Evolutionary conservation across 768 basidiomycete genomes (phyloP).

Genomic region (Collybia mongolica): DNA sequence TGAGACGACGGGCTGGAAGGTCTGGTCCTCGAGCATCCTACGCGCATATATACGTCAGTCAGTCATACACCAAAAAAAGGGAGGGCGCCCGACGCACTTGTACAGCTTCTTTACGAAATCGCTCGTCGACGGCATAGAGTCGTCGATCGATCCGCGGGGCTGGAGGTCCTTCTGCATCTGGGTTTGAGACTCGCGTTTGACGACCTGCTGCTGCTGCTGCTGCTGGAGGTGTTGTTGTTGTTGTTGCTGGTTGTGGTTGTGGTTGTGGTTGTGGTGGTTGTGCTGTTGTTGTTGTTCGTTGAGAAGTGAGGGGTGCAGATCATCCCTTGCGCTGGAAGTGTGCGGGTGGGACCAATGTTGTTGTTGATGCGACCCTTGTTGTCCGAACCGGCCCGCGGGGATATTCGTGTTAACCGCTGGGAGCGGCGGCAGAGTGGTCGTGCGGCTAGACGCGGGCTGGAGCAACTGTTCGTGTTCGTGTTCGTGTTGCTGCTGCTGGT

Average conservation of each 20-base stretch:
- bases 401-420: slow-evolving; percentile 13
- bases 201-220: slow-evolving; percentile 19
- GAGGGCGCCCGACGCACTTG: slow-evolving; percentile 52
- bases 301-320: slow-evolving; percentile 27
- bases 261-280: slow-evolving; percentile 2
- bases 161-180: slow-evolving; percentile 8
- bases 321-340: slow-evolving; percentile 34
- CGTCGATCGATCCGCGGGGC: slow-evolving; percentile 40
- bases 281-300: slow-evolving; percentile 21
- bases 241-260: slow-evolving; percentile 19
- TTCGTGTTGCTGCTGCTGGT: too few species aligned
- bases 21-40: slow-evolving; percentile 87
- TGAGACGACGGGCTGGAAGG: slow-evolving; percentile 70
- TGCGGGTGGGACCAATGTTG: slow-evolving; percentile 13
- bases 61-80: neutral
- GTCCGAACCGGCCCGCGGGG: slow-evolving; percentile 21
- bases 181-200: slow-evolving; percentile 22
- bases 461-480: too few species aligned
- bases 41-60: neutral
- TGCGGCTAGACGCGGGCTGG: neutral
- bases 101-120: slow-evolving; percentile 95
- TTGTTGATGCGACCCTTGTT: slow-evolving; percentile 17
- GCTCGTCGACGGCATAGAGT: slow-evolving; percentile 82
- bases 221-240: slow-evolving; percentile 21
- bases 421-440: slow-evolving; percentile 16